Percentiles rank a stretch among this genome's conserved stretches.
phyloP scores from a whole-genome alignment of 768 basidiomycete species.

The Xerocomus brunneocitrinus region DNA sequence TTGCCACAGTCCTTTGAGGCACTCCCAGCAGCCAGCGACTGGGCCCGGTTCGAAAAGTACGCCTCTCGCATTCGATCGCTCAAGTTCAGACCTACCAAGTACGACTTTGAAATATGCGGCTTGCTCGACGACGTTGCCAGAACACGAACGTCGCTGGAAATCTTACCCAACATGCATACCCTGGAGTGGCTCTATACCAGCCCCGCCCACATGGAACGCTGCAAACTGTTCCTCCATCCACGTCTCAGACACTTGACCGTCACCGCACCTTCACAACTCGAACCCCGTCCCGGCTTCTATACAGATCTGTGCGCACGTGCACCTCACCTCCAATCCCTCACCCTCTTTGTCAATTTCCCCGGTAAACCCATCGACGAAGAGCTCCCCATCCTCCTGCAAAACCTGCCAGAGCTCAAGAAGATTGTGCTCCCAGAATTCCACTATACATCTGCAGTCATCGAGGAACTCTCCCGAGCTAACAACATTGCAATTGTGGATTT shows the following conservation, averaged over 20 bases:
- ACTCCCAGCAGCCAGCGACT: constrained; percentile 44
- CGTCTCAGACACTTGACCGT: constrained; percentile 39
- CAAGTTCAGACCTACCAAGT: constrained; percentile 10
- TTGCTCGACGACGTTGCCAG: constrained; percentile 50
- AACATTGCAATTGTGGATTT: constrained; percentile 49
- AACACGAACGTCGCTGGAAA: constrained; percentile 47
- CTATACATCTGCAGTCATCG: constrained; percentile 43
- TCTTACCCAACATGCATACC: constrained; percentile 51
- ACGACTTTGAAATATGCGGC: constrained; percentile 13
- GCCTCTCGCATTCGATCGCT: constrained; percentile 45
- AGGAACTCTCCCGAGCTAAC: constrained; percentile 41
- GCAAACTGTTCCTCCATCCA: constrained; percentile 56
- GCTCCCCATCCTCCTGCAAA: constrained; percentile 36
- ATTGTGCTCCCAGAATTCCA: constrained; percentile 51
- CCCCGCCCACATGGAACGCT: constrained; percentile 29
- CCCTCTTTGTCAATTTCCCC: constrained; percentile 41
- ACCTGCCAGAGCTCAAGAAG: constrained; percentile 42
- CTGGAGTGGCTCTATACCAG: constrained; percentile 43
- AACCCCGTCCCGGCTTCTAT: constrained; percentile 22
- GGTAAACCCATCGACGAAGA: constrained; percentile 39
- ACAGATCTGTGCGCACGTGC: constrained; percentile 44
- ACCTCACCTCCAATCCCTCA: constrained; percentile 45
- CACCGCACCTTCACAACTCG: constrained; percentile 24
- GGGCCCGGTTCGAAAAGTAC: constrained; percentile 54
- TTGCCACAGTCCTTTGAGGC: constrained; percentile 37